phyloP scores from a whole-genome alignment of 495 filamentous ascomycete genomes.

The Collariella sp. region DNA sequence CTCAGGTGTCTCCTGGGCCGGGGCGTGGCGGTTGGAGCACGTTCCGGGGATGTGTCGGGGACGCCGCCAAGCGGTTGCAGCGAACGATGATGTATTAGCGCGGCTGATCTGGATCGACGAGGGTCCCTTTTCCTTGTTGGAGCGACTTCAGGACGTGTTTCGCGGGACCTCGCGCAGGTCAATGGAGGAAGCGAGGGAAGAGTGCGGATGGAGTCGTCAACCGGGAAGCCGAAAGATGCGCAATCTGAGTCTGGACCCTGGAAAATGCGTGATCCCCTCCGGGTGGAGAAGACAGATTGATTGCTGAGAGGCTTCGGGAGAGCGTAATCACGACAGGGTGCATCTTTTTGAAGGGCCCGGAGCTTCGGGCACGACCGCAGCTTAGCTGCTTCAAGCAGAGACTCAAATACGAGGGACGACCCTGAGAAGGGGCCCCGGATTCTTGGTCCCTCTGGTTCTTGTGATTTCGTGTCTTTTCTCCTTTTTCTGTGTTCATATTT shows the following conservation, averaged over 20 bases:
- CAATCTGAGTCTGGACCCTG: not conserved
- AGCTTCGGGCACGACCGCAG: constrained; percentile 7
- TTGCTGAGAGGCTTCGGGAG: too few species aligned
- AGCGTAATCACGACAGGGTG: constrained; percentile 8
- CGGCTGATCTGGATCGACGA: constrained; percentile 3
- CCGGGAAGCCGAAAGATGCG: not conserved
- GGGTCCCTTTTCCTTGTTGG: not conserved
- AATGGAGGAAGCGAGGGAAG: too few species aligned
- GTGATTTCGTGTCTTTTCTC: not conserved
- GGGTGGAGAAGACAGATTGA: not conserved
- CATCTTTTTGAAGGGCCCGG: not conserved
- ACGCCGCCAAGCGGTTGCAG: not conserved
- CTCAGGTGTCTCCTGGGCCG: too few species aligned
- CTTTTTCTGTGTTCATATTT: not conserved
- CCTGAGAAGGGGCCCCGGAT: not conserved
- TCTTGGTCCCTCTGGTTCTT: not conserved
- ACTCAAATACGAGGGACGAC: constrained; percentile 11
- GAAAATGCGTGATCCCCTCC: not conserved
- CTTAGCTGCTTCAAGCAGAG: not conserved
- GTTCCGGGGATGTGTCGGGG: not conserved
- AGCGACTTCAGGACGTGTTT: not conserved
- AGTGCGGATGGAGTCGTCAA: not conserved
- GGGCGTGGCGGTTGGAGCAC: too few species aligned
- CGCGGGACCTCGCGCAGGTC: too few species aligned
- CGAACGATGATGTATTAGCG: not conserved